Evolutionary conservation across 352 stramenopile species (phyloP).

Genomic region (Pythium biforme): DNA sequence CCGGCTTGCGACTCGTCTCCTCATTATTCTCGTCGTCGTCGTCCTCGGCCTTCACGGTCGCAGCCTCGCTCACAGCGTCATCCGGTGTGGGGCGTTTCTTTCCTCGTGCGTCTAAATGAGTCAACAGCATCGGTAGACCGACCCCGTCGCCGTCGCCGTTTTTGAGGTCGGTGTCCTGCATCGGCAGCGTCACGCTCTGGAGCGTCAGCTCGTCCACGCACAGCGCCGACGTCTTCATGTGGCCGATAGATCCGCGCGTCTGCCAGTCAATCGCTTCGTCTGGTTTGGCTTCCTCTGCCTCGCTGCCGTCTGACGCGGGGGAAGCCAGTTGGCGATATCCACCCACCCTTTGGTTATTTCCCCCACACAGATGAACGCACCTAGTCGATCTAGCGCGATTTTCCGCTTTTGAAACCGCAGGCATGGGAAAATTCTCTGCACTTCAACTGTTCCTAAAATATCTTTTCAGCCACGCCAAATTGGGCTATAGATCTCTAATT

Average conservation of each 20-base stretch:
- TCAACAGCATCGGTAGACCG: slow-evolving; percentile 15
- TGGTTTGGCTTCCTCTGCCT: neutral
- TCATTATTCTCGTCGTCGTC: neutral
- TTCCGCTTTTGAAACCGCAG: neutral
- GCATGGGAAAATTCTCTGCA: slow-evolving; percentile 14
- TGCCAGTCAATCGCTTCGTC: neutral
- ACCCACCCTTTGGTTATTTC: neutral
- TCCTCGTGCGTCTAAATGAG: neutral
- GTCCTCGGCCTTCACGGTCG: neutral
- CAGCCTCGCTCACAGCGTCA: slow-evolving; percentile 10
- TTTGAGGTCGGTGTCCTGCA: no score
- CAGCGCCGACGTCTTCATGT: slow-evolving; percentile 20
- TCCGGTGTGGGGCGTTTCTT: neutral
- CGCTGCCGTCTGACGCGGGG: neutral
- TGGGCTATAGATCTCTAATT: neutral
- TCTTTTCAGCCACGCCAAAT: neutral
- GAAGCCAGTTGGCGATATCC: slow-evolving; percentile 9
- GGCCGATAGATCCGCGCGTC: no score
- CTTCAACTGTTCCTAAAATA: slow-evolving; percentile 13
- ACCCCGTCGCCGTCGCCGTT: neutral
- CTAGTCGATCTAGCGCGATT: neutral
- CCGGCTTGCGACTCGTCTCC: neutral
- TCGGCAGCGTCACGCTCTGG: slow-evolving; percentile 13
- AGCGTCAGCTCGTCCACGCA: slow-evolving; percentile 23
- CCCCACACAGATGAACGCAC: slow-evolving; percentile 6